Conservation (phyloP, 495 filamentous ascomycete genomes). For the Gamarada debralockiae region DNA sequence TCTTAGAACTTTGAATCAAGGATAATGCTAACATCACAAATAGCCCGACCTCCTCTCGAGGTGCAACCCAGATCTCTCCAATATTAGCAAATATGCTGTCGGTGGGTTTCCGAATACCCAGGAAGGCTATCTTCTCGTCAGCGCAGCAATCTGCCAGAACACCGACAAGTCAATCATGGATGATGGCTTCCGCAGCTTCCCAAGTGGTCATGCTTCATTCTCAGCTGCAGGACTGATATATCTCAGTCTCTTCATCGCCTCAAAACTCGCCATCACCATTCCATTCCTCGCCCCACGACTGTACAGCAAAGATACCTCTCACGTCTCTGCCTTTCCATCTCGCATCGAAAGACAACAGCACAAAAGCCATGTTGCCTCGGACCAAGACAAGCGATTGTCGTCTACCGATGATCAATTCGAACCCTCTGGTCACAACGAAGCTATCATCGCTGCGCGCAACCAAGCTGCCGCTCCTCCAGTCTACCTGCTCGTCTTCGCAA, state of each 20-base stretch:
- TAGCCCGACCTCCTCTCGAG: constrained; percentile 70
- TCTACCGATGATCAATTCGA: constrained; percentile 2
- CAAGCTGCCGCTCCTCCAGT: constrained; percentile 65
- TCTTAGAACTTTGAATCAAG: too few species aligned
- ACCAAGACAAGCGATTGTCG: not conserved
- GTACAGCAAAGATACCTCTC: constrained; percentile 28
- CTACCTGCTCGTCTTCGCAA: constrained; percentile 67
- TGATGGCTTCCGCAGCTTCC: constrained; percentile 85
- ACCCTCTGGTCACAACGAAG: constrained; percentile 16
- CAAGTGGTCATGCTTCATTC: constrained; percentile 60
- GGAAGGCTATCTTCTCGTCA: constrained; percentile 51
- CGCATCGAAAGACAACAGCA: constrained; percentile 31
- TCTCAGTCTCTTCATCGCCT: constrained; percentile 64
- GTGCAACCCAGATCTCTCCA: constrained; percentile 54
- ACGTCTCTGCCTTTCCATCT: constrained; percentile 45
- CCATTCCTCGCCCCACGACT: constrained; percentile 50
- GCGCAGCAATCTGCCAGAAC: constrained; percentile 65
- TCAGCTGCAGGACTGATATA: constrained; percentile 81
- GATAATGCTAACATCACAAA: not conserved
- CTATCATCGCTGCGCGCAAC: constrained; percentile 39
- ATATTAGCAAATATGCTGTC: constrained; percentile 37
- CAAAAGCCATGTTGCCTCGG: constrained; percentile 2
- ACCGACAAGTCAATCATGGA: constrained; percentile 61
- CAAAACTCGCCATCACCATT: constrained; percentile 55
- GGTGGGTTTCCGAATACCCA: constrained; percentile 27